A percentile compares a stretch with the other conserved stretches of the same genome.
phyloP scores from a whole-genome alignment of 1,284 basidiomycete species.

The Clitocybe nebularis region DNA sequence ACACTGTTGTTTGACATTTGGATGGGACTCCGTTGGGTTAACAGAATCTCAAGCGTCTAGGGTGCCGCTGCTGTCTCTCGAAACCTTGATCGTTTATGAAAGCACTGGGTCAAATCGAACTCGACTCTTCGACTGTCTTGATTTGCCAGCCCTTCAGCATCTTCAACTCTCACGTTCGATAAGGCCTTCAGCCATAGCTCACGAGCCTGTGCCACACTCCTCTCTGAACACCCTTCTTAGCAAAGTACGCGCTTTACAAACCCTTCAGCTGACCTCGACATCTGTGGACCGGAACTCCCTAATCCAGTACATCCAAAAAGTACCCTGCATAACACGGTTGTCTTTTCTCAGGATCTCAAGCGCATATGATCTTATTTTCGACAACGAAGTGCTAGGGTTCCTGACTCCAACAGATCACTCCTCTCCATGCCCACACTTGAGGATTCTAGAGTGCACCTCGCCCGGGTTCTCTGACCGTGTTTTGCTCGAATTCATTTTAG shows the following conservation, averaged over 20 bases:
- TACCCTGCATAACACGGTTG: not conserved
- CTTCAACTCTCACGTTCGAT: not conserved
- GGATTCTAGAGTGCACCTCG: not conserved
- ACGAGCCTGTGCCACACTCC: too few relatives aligned
- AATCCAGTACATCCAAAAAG: not conserved
- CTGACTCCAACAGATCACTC: not conserved
- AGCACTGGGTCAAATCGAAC: not conserved
- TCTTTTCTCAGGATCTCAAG: not conserved
- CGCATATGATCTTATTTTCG: not conserved
- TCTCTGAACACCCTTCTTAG: too few relatives aligned
- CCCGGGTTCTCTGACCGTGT: not conserved
- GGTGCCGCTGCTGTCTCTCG: not conserved
- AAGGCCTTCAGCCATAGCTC: not conserved
- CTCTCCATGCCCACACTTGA: not conserved
- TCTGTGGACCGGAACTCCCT: not conserved
- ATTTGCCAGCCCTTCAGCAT: not conserved
- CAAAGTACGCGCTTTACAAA: not conserved
- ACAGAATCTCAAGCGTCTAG: not conserved
- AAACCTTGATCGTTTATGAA: not conserved
- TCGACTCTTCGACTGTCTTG: not conserved
- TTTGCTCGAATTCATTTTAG: not conserved
- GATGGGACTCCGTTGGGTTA: not conserved
- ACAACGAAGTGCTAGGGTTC: not conserved
- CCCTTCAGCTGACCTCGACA: not conserved
- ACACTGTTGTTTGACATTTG: not conserved